Conservation (phyloP, 2,329 filamentous ascomycete genomes). For the Teratosphaeria nubilosa region DNA sequence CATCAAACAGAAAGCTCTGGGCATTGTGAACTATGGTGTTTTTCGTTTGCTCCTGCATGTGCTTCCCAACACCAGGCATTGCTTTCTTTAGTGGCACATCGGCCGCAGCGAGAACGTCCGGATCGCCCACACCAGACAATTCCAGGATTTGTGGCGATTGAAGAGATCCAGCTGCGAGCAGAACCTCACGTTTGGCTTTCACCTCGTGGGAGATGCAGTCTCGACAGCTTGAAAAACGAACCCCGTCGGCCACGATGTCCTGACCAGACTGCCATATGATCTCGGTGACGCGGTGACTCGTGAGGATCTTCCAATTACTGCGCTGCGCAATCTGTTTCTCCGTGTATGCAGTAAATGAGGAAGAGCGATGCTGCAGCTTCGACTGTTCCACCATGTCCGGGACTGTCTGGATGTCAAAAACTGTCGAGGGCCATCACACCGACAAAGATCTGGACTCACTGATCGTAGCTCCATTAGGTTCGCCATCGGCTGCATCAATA, state of each 20-base stretch:
- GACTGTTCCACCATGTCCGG: conserved; percentile 16
- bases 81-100: conserved; percentile 32
- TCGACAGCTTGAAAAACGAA: not conserved
- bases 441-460: conserved; percentile 5
- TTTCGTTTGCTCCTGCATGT: conserved; percentile 10
- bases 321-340: conserved; percentile 12
- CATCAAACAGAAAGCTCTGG: conserved; percentile 19
- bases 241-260: conserved; percentile 3
- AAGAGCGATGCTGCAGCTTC: conserved; percentile 16
- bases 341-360: conserved; percentile 18
- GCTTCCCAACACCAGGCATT: conserved; percentile 2
- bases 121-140: conserved; percentile 49
- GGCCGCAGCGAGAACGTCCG: conserved; percentile 36
- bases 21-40: conserved; percentile 8
- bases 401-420: not conserved
- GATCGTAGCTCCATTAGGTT: conserved; percentile 14
- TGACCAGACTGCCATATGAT: not conserved
- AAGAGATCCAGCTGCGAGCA: conserved; percentile 8
- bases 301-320: conserved; percentile 16
- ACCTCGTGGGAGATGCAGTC: conserved; percentile 9
- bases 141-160: conserved; percentile 49
- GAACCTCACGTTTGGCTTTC: conserved; percentile 9
- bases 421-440: not conserved
- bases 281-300: conserved; percentile 17
- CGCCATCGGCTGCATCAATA: conserved; percentile 16